These are phyloP conservation scores for Aspergillus steynii DNA, from an alignment of 495 filamentous ascomycete genomes.

Conservation along the genomic window DNA sequence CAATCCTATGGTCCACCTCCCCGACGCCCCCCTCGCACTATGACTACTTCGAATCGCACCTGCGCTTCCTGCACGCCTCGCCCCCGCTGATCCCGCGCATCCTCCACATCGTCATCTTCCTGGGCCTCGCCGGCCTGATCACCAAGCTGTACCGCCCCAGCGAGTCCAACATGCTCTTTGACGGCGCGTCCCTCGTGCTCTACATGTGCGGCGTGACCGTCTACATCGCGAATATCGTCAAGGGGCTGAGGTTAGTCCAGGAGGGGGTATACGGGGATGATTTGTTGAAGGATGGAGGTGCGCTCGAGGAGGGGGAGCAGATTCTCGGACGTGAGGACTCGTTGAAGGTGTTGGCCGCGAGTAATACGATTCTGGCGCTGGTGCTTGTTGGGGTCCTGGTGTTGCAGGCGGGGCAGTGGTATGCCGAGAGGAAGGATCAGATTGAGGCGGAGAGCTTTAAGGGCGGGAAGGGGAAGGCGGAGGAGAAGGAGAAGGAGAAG, in stretches of 20 bases:
- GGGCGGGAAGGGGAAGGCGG: slow-evolving; percentile 47
- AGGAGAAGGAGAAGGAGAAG: neutral
- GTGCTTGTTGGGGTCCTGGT: slow-evolving; percentile 89
- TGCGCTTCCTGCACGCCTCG: slow-evolving; percentile 79
- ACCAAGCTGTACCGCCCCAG: slow-evolving; percentile 88
- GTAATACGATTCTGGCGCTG: slow-evolving; percentile 90
- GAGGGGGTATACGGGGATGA: slow-evolving; percentile 53
- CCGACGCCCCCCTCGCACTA: slow-evolving; percentile 65
- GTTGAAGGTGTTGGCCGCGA: slow-evolving; percentile 87
- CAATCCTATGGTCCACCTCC: slow-evolving; percentile 83
- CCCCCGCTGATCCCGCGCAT: slow-evolving; percentile 90
- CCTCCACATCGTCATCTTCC: slow-evolving; percentile 86
- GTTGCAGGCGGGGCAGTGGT: slow-evolving; percentile 97
- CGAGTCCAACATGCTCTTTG: slow-evolving; percentile 94
- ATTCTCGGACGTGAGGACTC: slow-evolving; percentile 76
- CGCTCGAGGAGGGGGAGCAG: slow-evolving; percentile 20
- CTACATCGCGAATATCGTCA: slow-evolving; percentile 92
- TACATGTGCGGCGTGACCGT: slow-evolving; percentile 91
- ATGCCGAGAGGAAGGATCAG: slow-evolving; percentile 88
- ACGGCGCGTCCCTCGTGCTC: slow-evolving; percentile 85
- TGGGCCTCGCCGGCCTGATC: slow-evolving; percentile 87
- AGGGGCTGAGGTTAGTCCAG: slow-evolving; percentile 79
- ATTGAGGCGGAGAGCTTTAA: slow-evolving; percentile 69
- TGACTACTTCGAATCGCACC: slow-evolving; percentile 80
- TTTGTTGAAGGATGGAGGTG: slow-evolving; percentile 23